phyloP scores from a whole-genome alignment of 2,329 filamentous ascomycete species.

The Fusarium concolor region DNA sequence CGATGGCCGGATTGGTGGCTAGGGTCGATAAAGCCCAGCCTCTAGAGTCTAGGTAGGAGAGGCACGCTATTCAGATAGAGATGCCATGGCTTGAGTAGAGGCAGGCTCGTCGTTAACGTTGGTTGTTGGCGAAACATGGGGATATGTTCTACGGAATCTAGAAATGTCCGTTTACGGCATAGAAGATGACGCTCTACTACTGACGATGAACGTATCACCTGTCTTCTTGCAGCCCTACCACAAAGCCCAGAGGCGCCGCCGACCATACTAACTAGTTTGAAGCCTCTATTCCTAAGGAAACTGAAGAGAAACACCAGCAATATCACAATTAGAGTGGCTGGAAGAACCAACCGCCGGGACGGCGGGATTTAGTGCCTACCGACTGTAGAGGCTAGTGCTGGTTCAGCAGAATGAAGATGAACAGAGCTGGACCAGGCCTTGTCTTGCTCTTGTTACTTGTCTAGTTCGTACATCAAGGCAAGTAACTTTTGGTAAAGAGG shows the following conservation, averaged over 20 bases:
- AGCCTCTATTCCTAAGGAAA: constrained; percentile 14
- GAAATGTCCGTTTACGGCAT: constrained; percentile 18
- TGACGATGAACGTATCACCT: constrained; percentile 24
- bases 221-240: constrained; percentile 12
- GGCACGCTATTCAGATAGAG: not conserved
- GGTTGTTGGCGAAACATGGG: not conserved
- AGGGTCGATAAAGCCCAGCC: constrained; percentile 36
- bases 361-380: constrained; percentile 1
- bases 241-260: constrained; percentile 8
- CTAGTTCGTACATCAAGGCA: not conserved
- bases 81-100: not conserved
- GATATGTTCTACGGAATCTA: constrained; percentile 14
- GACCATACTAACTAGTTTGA: constrained; percentile 11
- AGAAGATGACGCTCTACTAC: not conserved
- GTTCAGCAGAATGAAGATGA: constrained; percentile 6
- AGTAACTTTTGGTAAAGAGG: not conserved
- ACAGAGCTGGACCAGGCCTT: constrained; percentile 1
- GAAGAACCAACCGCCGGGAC: constrained; percentile 23
- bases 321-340: constrained; percentile 16
- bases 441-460: constrained; percentile 1
- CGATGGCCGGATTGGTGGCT: constrained; percentile 36
- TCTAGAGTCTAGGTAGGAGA: constrained; percentile 14
- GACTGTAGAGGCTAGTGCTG: constrained; percentile 10
- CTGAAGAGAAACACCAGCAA: constrained; percentile 4
- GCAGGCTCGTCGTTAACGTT: constrained; percentile 6